Evolutionary conservation across 2,329 filamentous ascomycete genomes (phyloP).

Genomic region (Clonostachys sp.): DNA sequence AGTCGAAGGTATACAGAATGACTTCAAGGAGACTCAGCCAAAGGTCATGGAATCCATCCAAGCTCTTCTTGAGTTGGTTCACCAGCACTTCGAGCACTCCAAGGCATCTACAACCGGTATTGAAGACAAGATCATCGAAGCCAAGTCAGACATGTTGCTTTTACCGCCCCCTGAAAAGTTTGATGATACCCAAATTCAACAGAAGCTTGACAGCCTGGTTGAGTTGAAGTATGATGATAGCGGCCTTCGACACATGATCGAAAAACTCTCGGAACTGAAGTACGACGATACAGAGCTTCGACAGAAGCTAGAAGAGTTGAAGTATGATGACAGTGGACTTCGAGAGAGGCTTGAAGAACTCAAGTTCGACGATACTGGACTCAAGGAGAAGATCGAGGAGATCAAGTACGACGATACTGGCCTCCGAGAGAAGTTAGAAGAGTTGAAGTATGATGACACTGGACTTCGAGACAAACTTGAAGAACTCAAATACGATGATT

Average conservation of each 20-base stretch:
- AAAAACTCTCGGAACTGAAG: slow-evolving; percentile 36
- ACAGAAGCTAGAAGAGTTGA: slow-evolving; percentile 47
- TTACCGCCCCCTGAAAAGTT: slow-evolving; percentile 58
- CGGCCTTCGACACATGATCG: slow-evolving; percentile 13
- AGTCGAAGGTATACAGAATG: slow-evolving; percentile 72
- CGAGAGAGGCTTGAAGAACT: slow-evolving; percentile 15
- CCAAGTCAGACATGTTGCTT: slow-evolving; percentile 54
- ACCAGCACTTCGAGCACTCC: slow-evolving; percentile 84
- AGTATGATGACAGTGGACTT: slow-evolving; percentile 14
- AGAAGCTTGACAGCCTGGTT: slow-evolving; percentile 45
- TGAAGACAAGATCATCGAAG: slow-evolving; percentile 56
- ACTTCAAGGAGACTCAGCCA: slow-evolving; percentile 79
- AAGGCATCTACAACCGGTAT: slow-evolving; percentile 58
- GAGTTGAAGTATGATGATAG: slow-evolving; percentile 15
- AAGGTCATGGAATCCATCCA: slow-evolving; percentile 83
- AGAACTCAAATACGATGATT: slow-evolving; percentile 55
- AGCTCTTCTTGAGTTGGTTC: slow-evolving; percentile 78
- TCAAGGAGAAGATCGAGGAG: slow-evolving; percentile 45
- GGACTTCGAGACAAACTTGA: slow-evolving; percentile 31
- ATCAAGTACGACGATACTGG: slow-evolving; percentile 18
- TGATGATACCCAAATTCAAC: slow-evolving; percentile 35
- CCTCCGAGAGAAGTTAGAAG: slow-evolving; percentile 19
- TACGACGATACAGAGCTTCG: slow-evolving; percentile 44
- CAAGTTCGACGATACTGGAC: slow-evolving; percentile 50
- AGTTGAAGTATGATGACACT: slow-evolving; percentile 51